A percentile compares a stretch with the other conserved stretches of the same genome.
These are phyloP conservation scores for Cordia subcordata DNA, from an alignment of 257 asterid species.

Conservation along the genomic window DNA sequence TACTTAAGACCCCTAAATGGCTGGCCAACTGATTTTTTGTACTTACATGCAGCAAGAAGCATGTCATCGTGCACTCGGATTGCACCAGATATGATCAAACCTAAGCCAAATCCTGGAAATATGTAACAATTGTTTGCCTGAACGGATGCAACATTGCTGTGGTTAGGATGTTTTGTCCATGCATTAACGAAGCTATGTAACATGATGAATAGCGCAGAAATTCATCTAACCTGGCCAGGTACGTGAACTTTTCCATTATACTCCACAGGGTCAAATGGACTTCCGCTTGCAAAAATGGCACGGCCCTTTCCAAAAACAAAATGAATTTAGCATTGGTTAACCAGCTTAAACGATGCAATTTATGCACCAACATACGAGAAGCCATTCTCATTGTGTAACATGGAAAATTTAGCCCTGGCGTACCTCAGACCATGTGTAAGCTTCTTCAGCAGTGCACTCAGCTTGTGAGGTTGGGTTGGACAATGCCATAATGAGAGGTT, in stretches of 20 bases:
- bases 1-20: too few species aligned
- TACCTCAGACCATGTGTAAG: constrained; percentile 89
- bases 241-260: constrained; percentile 48
- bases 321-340: constrained; percentile 6
- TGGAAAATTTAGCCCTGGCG: background rate
- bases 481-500: constrained; percentile 92
- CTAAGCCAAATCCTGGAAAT: constrained; percentile 93
- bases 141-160: constrained; percentile 2
- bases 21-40: background rate
- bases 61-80: constrained; percentile 92
- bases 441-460: constrained; percentile 99
- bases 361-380: background rate
- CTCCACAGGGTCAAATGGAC: constrained; percentile 83
- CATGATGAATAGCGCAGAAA: constrained; percentile 1
- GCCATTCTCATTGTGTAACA: background rate
- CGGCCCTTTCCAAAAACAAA: constrained; percentile 54
- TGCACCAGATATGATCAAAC: constrained; percentile 83
- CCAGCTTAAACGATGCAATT: too few species aligned
- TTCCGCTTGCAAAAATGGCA: constrained; percentile 83
- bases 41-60: constrained; percentile 96
- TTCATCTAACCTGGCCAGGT: constrained; percentile 72
- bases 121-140: constrained; percentile 96
- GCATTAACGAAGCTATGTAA: background rate
- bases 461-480: constrained; percentile 95
- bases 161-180: background rate